phyloP scores from a whole-genome alignment of 768 basidiomycete species.

The Harrya chromipes region DNA sequence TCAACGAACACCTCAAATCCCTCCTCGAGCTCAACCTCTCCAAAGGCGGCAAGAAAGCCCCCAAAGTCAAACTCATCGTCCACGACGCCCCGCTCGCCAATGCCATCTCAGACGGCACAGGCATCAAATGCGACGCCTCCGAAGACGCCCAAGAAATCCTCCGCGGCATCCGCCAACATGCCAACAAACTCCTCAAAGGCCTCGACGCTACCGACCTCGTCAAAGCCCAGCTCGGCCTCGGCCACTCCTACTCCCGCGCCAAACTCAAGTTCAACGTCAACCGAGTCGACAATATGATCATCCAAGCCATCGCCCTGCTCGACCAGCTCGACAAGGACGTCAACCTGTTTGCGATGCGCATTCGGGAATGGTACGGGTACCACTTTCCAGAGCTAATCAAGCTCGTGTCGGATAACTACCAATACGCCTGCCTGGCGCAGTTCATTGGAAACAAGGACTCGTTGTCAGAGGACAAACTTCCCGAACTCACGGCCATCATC shows the following conservation, averaged over 20 bases:
- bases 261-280: conserved; percentile 99
- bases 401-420: conserved; percentile 91
- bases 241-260: conserved; percentile 95
- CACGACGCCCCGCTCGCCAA: conserved; percentile 72
- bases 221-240: conserved; percentile 94
- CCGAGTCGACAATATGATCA: conserved; percentile 98
- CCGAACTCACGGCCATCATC: conserved; percentile 72
- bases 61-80: conserved; percentile 71
- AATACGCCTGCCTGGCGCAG: conserved; percentile 82
- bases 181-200: conserved; percentile 83
- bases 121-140: conserved; percentile 75
- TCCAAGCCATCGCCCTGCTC: conserved; percentile 96
- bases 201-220: conserved; percentile 84
- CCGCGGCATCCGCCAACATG: conserved; percentile 90
- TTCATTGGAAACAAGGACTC: conserved; percentile 89
- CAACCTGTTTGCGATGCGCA: conserved; percentile 97
- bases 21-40: conserved; percentile 86
- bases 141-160: conserved; percentile 82
- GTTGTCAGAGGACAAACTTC: conserved; percentile 74
- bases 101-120: conserved; percentile 70
- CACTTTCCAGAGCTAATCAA: conserved; percentile 97
- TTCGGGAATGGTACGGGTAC: conserved; percentile 99
- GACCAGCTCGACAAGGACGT: conserved; percentile 99
- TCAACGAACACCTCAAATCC: conserved; percentile 80
- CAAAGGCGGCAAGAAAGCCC: conserved; percentile 63